A percentile compares a stretch with the other conserved stretches of the same genome.
Conservation (phyloP, 768 basidiomycete species). For the Ramaria rubella region DNA sequence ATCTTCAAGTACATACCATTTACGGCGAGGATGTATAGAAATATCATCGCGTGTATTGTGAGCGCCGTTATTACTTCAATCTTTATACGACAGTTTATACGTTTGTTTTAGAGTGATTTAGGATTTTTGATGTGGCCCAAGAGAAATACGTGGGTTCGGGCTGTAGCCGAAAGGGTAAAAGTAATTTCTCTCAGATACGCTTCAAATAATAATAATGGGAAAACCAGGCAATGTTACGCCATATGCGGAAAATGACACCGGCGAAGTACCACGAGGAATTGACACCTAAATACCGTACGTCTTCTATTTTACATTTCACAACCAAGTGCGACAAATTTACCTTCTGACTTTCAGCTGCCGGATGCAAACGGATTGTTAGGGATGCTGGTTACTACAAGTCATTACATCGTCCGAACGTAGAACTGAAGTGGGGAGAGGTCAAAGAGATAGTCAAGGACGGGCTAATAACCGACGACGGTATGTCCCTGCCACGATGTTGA, state of each 20-base stretch:
- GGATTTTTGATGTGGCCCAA: background rate
- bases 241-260: conserved; percentile 45
- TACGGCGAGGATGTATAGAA: conserved; percentile 41
- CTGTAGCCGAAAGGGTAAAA: background rate
- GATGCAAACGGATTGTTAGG: conserved; percentile 58
- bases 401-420: conserved; percentile 48
- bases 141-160: background rate
- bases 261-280: conserved; percentile 40
- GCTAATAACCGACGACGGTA: conserved; percentile 29
- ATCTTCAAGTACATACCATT: conserved; percentile 48
- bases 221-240: conserved; percentile 26
- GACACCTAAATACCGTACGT: conserved; percentile 47
- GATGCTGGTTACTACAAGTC: conserved; percentile 54
- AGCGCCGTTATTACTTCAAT: conserved; percentile 17
- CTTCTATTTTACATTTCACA: background rate
- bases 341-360: conserved; percentile 36
- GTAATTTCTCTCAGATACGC: background rate
- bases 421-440: conserved; percentile 42
- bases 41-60: conserved; percentile 37
- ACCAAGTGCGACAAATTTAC: background rate
- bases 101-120: background rate
- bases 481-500: background rate
- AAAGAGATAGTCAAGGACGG: conserved; percentile 44
- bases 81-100: background rate
- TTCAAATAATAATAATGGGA: background rate